Base-by-base conservation (phyloP, 2,329 filamentous ascomycete genomes). In the Xylariaceae sp. region DNA sequence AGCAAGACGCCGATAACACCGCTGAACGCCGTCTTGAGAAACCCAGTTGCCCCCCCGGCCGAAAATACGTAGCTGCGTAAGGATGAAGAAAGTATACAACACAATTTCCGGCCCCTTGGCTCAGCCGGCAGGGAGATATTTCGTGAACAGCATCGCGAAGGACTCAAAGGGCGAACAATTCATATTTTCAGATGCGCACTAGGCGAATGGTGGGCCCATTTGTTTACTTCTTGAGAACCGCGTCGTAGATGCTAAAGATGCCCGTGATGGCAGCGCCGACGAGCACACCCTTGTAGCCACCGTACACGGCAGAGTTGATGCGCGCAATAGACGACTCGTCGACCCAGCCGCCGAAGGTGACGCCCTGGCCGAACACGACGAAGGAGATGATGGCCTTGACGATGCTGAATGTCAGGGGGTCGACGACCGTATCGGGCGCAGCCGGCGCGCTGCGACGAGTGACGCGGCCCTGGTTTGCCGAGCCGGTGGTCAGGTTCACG, bases 351-450 rank as follows among this genome's bases (percentile, higher is more conserved):
- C 79, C 74, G 48, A 86, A 79, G 42, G 77, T 81, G 44, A 80
- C 77, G 32, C 80, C 81, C 65, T 86, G 82, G 10, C 78, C 81
- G 65, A 91, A 96, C 15, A 96, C 84, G 32, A 92, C 78, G 68
- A 87, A 96, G 7, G 88, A 84, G 51, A 91, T 70, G 47, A 97
- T 67, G 0, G 87, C 91, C 75, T 96, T 96, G 60, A 82, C 82
- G 49, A 97, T 84, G 73, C 91, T 95, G 72, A 95, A 99, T 18
- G 86, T 87, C 64, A 97, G 73, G 4, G 91, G 91, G 66, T 99
- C 94, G 56, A 92, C 83, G 6, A 76, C 72, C 56, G 85, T 83
- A 56, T 82, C 78, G 36, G 71, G 66, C 41, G 66, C 62, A n/a
- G n/a, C 7, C 46, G 66, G 58, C 38, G 66, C 66, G 45, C 64